phyloP scores from a whole-genome alignment of 2,329 filamentous ascomycete species.

The Talaromyces rugulosus region DNA sequence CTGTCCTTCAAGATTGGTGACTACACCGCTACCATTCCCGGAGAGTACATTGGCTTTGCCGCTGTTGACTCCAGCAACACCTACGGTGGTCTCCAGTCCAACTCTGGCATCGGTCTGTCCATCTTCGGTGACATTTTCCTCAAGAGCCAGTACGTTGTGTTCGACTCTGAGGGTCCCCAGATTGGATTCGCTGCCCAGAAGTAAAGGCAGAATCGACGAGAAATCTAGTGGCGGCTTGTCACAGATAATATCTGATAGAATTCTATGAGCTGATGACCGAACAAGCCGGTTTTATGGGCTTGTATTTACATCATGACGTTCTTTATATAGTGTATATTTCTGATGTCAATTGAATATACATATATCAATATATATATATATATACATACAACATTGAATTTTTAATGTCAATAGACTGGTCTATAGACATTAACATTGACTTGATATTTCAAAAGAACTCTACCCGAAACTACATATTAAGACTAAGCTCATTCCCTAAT shows the following conservation, averaged over 20 bases:
- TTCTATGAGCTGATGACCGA: background rate
- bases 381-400: too few relatives aligned
- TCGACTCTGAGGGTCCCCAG: conserved; percentile 52
- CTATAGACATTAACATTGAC: too few relatives aligned
- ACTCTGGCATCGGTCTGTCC: conserved; percentile 53
- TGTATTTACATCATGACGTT: background rate
- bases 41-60: conserved; percentile 52
- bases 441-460: too few relatives aligned
- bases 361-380: too few relatives aligned
- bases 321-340: background rate
- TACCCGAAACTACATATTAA: too few relatives aligned
- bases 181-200: conserved; percentile 46
- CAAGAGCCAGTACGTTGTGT: conserved; percentile 71
- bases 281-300: background rate
- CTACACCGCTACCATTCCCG: conserved; percentile 50
- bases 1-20: conserved; percentile 51
- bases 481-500: too few relatives aligned
- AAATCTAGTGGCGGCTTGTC: background rate
- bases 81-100: conserved; percentile 71
- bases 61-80: conserved; percentile 29
- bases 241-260: background rate
- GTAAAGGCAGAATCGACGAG: conserved; percentile 9
- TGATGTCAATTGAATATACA: background rate
- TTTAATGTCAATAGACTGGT: too few relatives aligned
- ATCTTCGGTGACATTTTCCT: conserved; percentile 77